These are phyloP conservation scores for Scedosporium boydii DNA, from an alignment of 2,329 filamentous ascomycete species.

Conservation along the genomic window DNA sequence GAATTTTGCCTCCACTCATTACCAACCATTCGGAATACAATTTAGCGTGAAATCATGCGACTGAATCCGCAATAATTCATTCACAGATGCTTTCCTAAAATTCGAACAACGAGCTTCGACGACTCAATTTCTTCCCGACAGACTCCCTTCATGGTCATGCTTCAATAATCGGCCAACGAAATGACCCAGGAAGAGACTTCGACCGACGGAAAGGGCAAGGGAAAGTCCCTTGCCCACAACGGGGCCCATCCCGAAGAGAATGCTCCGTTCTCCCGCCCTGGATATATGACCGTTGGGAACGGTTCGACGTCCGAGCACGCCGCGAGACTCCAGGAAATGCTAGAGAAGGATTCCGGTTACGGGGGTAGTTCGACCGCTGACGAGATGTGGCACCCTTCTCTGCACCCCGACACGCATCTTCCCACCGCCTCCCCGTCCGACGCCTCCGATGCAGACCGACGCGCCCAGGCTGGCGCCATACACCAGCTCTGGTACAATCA, in stretches of 20 bases:
- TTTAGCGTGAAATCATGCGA: constrained; percentile 4
- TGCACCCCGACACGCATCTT: constrained; percentile 13
- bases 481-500: constrained; percentile 93
- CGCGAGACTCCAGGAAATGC: constrained; percentile 65
- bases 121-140: constrained; percentile 8
- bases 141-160: constrained; percentile 21
- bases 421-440: constrained; percentile 9
- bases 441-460: constrained; percentile 26
- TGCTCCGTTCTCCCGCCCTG: constrained; percentile 32
- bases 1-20: constrained; percentile 6
- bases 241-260: constrained; percentile 16
- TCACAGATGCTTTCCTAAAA: not conserved
- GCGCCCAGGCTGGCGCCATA: constrained; percentile 65
- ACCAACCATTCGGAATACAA: not conserved
- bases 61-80: not conserved
- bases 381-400: constrained; percentile 32
- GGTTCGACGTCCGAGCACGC: constrained; percentile 77
- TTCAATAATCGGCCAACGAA: constrained; percentile 20
- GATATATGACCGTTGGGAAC: constrained; percentile 82
- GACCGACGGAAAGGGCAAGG: constrained; percentile 48
- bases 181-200: constrained; percentile 54
- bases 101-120: not conserved
- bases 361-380: constrained; percentile 69
- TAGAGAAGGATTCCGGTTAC: constrained; percentile 88
- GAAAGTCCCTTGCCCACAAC: constrained; percentile 31